Conservation (phyloP, 2,329 filamentous ascomycete species). For the Lecanoromycetidae sp. region DNA sequence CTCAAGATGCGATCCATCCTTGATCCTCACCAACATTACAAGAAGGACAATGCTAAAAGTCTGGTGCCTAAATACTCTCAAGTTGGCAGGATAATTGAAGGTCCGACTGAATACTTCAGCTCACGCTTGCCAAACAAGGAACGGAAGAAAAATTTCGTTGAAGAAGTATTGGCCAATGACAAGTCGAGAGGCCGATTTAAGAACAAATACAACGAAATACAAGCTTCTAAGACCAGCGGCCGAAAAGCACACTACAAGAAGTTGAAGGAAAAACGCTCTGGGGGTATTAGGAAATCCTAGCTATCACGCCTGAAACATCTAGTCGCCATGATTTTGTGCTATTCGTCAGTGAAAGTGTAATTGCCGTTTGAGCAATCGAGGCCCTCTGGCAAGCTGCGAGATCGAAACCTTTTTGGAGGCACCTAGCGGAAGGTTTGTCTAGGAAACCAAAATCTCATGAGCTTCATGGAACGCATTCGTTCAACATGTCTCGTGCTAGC, state of each 20-base stretch:
- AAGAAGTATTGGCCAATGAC: slow-evolving; percentile 65
- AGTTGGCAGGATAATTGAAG: slow-evolving; percentile 77
- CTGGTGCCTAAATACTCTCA: slow-evolving; percentile 72
- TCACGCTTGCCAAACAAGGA: slow-evolving; percentile 75
- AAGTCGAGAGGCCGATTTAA: slow-evolving; percentile 60
- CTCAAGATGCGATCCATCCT: slow-evolving; percentile 80
- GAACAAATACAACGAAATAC: slow-evolving; percentile 76
- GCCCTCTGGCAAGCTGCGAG: too few species aligned
- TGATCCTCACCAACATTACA: slow-evolving; percentile 82
- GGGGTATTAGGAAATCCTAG: slow-evolving; percentile 3
- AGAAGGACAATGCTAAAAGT: slow-evolving; percentile 64
- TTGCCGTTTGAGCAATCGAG: too few species aligned
- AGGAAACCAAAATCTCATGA: not conserved
- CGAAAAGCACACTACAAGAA: slow-evolving; percentile 84
- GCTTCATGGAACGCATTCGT: not conserved
- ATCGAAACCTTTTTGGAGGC: too few species aligned
- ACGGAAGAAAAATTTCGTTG: slow-evolving; percentile 72
- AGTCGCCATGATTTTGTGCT: too few species aligned
- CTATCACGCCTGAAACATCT: too few species aligned
- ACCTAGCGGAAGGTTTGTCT: too few species aligned
- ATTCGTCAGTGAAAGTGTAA: too few species aligned
- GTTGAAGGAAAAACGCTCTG: slow-evolving; percentile 47
- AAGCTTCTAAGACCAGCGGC: slow-evolving; percentile 69
- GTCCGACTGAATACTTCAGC: slow-evolving; percentile 76
- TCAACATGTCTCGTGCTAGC: slow-evolving; percentile 4